phyloP scores from a whole-genome alignment of 2,329 filamentous ascomycete species.

The Alternaria tenuissima region DNA sequence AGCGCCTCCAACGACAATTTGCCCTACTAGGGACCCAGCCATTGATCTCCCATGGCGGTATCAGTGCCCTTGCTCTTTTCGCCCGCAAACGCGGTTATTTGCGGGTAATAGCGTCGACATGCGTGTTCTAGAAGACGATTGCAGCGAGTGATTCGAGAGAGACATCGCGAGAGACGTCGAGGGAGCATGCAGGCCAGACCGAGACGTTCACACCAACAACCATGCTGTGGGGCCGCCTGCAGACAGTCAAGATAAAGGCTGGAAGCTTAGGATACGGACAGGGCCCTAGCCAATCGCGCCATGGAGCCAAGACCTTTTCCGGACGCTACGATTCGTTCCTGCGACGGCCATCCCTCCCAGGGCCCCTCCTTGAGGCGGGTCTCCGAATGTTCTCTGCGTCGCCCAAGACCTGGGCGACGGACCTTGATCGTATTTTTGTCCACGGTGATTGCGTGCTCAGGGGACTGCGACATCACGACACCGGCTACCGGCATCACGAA shows the following conservation, averaged over 20 bases:
- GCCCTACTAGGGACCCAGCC: constrained; percentile 1
- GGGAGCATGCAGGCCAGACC: constrained; percentile 1
- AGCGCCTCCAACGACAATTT: constrained; percentile 15
- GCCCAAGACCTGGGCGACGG: constrained; percentile 10
- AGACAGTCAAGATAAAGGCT: constrained; percentile 13
- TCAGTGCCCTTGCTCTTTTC: constrained; percentile 11
- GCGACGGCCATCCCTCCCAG: neutral
- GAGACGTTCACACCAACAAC: constrained; percentile 5
- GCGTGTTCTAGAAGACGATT: neutral
- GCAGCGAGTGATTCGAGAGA: neutral
- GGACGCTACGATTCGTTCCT: constrained; percentile 7
- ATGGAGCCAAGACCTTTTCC: constrained; percentile 4
- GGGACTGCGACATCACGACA: constrained; percentile 1
- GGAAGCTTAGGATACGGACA: constrained; percentile 14
- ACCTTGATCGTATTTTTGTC: neutral
- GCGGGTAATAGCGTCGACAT: constrained; percentile 4
- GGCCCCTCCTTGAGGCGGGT: neutral
- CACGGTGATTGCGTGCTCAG: constrained; percentile 2
- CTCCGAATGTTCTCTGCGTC: constrained; percentile 3
- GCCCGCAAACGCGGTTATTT: constrained; percentile 9
- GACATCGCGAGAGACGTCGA: neutral
- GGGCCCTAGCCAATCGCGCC: constrained; percentile 10
- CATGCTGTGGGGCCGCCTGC: constrained; percentile 9
- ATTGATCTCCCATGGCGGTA: neutral
- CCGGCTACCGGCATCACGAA: neutral